phyloP scores from a whole-genome alignment of 352 stramenopile genomes.

The Phytophthora pini region DNA sequence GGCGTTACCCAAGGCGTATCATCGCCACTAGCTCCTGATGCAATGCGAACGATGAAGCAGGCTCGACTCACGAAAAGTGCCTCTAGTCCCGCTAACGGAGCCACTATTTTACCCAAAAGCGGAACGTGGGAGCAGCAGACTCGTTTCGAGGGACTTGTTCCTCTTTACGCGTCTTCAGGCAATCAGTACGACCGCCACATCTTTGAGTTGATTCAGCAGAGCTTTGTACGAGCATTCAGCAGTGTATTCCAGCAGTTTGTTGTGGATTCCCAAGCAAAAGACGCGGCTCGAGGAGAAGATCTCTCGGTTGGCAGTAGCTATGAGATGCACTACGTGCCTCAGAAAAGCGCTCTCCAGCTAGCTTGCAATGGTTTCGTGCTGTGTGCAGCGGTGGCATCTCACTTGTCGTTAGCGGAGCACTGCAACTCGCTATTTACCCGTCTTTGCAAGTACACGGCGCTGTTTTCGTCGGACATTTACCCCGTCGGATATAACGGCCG shows the following conservation, averaged over 20 bases:
- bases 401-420: slow-evolving; percentile 56
- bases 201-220: slow-evolving; percentile 64
- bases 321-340: slow-evolving; percentile 64
- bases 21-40: slow-evolving; percentile 26
- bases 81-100: slow-evolving; percentile 24
- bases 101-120: slow-evolving; percentile 14
- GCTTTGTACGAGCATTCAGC: slow-evolving; percentile 60
- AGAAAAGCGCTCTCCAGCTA: slow-evolving; percentile 77
- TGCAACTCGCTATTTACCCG: slow-evolving; percentile 71
- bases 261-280: slow-evolving; percentile 57
- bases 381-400: slow-evolving; percentile 61
- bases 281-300: slow-evolving; percentile 35
- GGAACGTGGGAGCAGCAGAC: slow-evolving; percentile 13
- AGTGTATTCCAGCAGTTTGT: slow-evolving; percentile 84
- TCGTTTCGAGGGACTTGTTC: slow-evolving; percentile 17
- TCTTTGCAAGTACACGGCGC: slow-evolving; percentile 69
- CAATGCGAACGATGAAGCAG: slow-evolving; percentile 35
- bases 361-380: slow-evolving; percentile 82
- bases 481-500: slow-evolving; percentile 63
- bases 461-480: slow-evolving; percentile 69
- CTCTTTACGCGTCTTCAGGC: slow-evolving; percentile 21
- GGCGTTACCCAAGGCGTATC: slow-evolving; percentile 9
- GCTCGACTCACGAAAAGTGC: slow-evolving; percentile 29
- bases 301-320: slow-evolving; percentile 31
- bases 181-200: slow-evolving; percentile 80